phyloP scores from a whole-genome alignment of 768 basidiomycete genomes.

The Cantharellus cinnabarinus region DNA sequence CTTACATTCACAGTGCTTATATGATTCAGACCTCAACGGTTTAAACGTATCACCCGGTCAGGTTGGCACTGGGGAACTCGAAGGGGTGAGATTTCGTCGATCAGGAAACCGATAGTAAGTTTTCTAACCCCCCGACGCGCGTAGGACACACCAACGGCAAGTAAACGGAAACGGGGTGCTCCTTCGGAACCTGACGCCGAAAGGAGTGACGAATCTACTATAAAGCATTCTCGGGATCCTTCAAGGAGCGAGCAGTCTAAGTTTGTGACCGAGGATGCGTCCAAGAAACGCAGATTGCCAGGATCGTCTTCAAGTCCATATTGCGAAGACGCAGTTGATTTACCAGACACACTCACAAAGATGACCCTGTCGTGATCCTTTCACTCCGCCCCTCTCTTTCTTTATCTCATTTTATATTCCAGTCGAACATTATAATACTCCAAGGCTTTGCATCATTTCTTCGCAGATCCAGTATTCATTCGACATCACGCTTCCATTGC shows the following conservation, averaged over 20 bases:
- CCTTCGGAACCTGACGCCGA: background rate
- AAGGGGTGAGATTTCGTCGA: background rate
- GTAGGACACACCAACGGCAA: background rate
- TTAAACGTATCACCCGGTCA: background rate
- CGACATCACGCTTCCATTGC: too few relatives aligned
- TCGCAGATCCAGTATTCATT: too few relatives aligned
- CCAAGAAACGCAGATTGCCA: background rate
- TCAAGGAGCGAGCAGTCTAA: background rate
- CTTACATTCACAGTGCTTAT: background rate
- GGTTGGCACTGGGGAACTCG: background rate
- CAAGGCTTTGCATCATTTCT: too few relatives aligned
- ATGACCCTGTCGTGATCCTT: background rate
- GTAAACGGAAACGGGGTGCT: background rate
- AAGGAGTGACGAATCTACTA: background rate
- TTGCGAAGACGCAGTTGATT: background rate
- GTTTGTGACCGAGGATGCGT: background rate
- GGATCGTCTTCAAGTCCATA: background rate
- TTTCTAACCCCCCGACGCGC: background rate
- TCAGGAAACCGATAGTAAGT: background rate
- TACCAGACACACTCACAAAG: background rate
- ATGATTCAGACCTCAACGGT: background rate
- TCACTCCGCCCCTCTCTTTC: too few relatives aligned
- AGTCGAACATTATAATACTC: too few relatives aligned
- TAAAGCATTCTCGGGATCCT: background rate
- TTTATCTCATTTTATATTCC: too few relatives aligned